Percentiles rank a stretch among this genome's conserved stretches.
These are phyloP conservation scores for Leccinum barrowsii DNA, from an alignment of 768 basidiomycete genomes.

Conservation along the genomic window DNA sequence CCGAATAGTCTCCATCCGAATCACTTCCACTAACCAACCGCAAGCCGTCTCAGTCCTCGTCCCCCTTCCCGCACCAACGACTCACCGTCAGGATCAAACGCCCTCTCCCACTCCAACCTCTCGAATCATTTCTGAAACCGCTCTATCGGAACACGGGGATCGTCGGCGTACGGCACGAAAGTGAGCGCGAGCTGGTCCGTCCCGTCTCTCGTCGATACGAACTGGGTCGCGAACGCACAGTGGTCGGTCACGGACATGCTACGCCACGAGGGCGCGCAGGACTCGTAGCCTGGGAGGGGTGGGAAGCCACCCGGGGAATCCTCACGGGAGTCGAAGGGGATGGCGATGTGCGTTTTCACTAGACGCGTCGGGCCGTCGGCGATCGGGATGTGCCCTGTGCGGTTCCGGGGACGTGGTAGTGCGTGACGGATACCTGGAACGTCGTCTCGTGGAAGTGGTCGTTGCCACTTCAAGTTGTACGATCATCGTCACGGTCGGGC, in stretches of 20 bases:
- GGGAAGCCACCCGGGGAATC: background rate
- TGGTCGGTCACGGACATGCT: slow-evolving; percentile 22
- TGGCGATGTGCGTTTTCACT: background rate
- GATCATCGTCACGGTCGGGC: background rate
- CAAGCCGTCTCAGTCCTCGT: background rate
- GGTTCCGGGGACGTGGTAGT: too few species aligned
- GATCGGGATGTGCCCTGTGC: too few species aligned
- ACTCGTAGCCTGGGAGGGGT: slow-evolving; percentile 38
- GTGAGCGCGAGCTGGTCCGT: background rate
- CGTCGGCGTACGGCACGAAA: slow-evolving; percentile 46
- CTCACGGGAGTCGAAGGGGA: slow-evolving; percentile 7
- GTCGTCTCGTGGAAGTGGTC: too few species aligned
- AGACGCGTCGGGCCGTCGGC: background rate
- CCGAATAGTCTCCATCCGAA: slow-evolving; percentile 43
- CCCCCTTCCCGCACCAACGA: too few species aligned
- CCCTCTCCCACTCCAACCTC: slow-evolving; percentile 34
- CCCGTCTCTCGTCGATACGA: background rate
- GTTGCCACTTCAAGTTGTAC: too few species aligned
- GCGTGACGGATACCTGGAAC: too few species aligned
- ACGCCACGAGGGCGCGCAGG: slow-evolving; percentile 42
- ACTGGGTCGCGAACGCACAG: too few species aligned
- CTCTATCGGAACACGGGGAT: slow-evolving; percentile 33
- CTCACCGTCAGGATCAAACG: slow-evolving; percentile 49
- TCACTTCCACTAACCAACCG: slow-evolving; percentile 40
- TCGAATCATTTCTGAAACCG: slow-evolving; percentile 14